These are phyloP conservation scores for Saccharomycopsis sp. DNA, from an alignment of 805 yeast species.

Conservation along the genomic window DNA sequence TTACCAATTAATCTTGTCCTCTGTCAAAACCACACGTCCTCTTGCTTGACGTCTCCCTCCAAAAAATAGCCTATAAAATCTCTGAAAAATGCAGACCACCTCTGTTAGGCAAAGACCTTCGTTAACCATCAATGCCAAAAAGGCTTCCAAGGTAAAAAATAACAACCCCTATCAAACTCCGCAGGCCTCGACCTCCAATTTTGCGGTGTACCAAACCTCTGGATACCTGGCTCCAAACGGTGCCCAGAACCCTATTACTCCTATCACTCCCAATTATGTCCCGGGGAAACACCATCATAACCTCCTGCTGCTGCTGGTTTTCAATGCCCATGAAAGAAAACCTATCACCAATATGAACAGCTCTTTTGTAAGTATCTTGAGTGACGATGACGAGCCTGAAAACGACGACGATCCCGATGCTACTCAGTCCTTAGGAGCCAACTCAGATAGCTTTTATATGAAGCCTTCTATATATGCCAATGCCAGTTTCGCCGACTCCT, in stretches of 20 bases:
- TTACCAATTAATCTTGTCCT: neutral
- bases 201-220: slow-evolving; percentile 12
- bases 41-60: no score
- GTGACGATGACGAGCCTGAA: slow-evolving; percentile 14
- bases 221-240: neutral
- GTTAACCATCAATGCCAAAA: slow-evolving; percentile 17
- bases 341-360: neutral
- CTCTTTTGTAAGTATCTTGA: slow-evolving; percentile 13
- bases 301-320: slow-evolving; percentile 3
- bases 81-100: neutral
- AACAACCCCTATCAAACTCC: slow-evolving; percentile 20
- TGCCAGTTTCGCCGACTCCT: slow-evolving; percentile 12
- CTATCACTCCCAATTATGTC: slow-evolving; percentile 7
- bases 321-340: neutral
- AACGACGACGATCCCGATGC: neutral
- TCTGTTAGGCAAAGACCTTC: slow-evolving; percentile 20
- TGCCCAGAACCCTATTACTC: slow-evolving; percentile 9
- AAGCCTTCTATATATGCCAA: slow-evolving; percentile 14
- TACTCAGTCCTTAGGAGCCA: slow-evolving; percentile 6
- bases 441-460: slow-evolving; percentile 8
- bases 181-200: slow-evolving; percentile 17
- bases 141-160: slow-evolving; percentile 5
- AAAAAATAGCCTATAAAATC: no score
- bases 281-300: slow-evolving; percentile 2
- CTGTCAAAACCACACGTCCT: no score